Conservation (phyloP, 2,329 filamentous ascomycete genomes). For the Aspergillus novofumigatus region DNA sequence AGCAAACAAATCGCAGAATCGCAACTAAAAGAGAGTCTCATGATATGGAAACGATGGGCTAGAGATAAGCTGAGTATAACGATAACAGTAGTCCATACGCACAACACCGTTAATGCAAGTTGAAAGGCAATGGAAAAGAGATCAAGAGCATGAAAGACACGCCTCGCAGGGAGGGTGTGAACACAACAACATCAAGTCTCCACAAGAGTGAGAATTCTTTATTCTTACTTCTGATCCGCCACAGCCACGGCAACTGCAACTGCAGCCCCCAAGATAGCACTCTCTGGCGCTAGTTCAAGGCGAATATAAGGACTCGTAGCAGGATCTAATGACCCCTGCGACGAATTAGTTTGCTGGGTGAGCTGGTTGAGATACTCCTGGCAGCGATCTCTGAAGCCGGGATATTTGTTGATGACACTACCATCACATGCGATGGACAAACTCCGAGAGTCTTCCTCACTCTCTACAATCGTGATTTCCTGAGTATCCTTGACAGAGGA, state of each 20-base stretch:
- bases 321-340: constrained; percentile 4
- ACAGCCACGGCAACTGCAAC: constrained; percentile 45
- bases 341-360: constrained; percentile 24
- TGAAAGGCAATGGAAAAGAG: neutral
- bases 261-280: constrained; percentile 44
- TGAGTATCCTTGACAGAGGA: constrained; percentile 24
- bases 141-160: neutral
- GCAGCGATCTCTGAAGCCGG: constrained; percentile 43
- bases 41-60: constrained; percentile 10
- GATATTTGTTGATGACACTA: constrained; percentile 51
- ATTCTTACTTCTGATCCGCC: constrained; percentile 18
- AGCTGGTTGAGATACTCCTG: constrained; percentile 43
- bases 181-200: neutral
- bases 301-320: constrained; percentile 27
- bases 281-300: constrained; percentile 41
- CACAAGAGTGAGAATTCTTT: neutral
- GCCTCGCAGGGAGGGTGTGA: neutral
- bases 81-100: neutral
- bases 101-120: neutral
- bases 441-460: constrained; percentile 26
- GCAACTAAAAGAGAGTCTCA: constrained; percentile 4
- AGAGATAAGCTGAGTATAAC: neutral
- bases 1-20: neutral
- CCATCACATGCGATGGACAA: constrained; percentile 50
- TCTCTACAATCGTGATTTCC: constrained; percentile 33